Base-by-base conservation (phyloP, 805 yeast species). In the Torulaspora gathmanii region DNA sequence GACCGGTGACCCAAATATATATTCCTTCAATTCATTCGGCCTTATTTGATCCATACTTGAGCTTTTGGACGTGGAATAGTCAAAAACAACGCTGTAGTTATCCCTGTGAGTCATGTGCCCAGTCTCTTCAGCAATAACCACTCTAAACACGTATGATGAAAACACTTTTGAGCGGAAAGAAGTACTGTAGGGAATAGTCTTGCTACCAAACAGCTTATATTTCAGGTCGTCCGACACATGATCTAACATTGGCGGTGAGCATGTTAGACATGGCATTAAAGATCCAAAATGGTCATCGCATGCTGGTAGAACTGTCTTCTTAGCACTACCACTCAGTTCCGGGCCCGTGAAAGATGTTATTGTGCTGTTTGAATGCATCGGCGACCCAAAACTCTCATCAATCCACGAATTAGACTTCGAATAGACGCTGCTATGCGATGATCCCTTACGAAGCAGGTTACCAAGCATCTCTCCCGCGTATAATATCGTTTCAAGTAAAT, bases 1-100 rank as follows among this genome's bases (percentile, higher is more conserved):
- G 47, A 70, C 55, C 3, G 68, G 65, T 12, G 71, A 70, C 1
- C 74, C 73, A 53, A 70, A 70, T 46, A 68, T 65, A 41, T 67
- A 63, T 22, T 70, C 71, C 42, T 64, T 59, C 36, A 70, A 49
- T 36, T 68, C 67, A 43, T 53, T 60, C 2, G 56, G 57, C 33
- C 67, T 54, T 19, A 64, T 61, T 27, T 57, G 59, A 16, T 55
- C 58, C 49, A 59, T 53, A 10, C 48, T 44, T 0, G 58, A 49
- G 19, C 49, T 48, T 26, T 53, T 49, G 11, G 57, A 58, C 44
- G 52, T 55, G 4, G 60, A 54, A 29, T 65, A 58, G 46, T 70
- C 74, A 41, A 64, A 55, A 8, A 60, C 50, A 0, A 65, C 50
- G 30, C 54, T 62, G 44, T 66, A 64, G 46, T 69, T 69, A 46